Conservation (phyloP, 1,284 basidiomycete genomes). For the Rhodotorula sp. region DNA sequence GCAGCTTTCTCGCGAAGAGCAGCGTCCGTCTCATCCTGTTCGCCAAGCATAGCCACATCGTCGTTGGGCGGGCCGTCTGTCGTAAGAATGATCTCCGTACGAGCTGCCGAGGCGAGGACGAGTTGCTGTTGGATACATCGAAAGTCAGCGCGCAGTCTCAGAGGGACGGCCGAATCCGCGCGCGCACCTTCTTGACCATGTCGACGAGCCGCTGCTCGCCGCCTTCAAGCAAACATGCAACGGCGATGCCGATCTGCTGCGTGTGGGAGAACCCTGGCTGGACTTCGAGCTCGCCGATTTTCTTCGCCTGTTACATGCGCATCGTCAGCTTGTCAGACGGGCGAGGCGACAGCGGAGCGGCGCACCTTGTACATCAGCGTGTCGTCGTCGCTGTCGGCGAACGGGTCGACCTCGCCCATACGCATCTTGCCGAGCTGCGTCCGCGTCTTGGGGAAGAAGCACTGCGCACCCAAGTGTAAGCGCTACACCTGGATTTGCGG, state of each 20-base stretch:
- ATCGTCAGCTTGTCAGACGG: not conserved
- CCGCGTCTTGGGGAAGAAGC: slow-evolving; percentile 75
- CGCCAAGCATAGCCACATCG: slow-evolving; percentile 52
- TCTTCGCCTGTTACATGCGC: slow-evolving; percentile 26
- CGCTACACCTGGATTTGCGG: not conserved
- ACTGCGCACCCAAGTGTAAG: slow-evolving; percentile 54
- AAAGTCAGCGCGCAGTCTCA: not conserved
- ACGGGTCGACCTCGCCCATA: slow-evolving; percentile 36
- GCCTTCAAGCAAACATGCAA: slow-evolving; percentile 68
- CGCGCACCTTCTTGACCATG: slow-evolving; percentile 73
- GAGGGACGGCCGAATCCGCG: not conserved
- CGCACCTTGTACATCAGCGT: slow-evolving; percentile 41
- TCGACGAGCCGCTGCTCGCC: slow-evolving; percentile 64
- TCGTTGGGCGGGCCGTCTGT: slow-evolving; percentile 55
- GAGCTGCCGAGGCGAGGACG: slow-evolving; percentile 61
- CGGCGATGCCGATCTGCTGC: slow-evolving; percentile 80
- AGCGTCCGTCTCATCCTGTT: slow-evolving; percentile 55
- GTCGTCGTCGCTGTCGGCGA: slow-evolving; percentile 54
- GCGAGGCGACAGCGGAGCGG: no score
- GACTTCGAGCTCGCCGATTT: slow-evolving; percentile 66
- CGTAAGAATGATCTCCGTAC: slow-evolving; percentile 67
- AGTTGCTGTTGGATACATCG: slow-evolving; percentile 58
- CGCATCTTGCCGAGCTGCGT: slow-evolving; percentile 35
- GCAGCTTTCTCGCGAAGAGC: slow-evolving; percentile 45
- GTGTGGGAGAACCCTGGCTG: slow-evolving; percentile 86